Base-by-base conservation (phyloP, 768 basidiomycete species). In the Leccinellum albellum region DNA sequence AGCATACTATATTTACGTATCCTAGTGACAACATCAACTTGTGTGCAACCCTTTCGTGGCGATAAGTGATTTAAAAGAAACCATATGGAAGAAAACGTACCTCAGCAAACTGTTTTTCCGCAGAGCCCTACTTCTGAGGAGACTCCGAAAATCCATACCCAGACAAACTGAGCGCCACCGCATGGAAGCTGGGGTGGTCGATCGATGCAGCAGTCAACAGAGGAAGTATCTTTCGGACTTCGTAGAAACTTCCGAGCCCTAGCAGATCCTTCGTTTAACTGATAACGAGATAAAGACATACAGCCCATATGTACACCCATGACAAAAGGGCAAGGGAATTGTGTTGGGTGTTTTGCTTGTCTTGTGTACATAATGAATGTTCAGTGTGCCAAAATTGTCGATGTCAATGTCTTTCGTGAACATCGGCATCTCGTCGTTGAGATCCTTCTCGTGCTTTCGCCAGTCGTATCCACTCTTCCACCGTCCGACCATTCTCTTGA, bases 61-160 rank as follows among this genome's bases (percentile, higher is more conserved):
- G 20, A 33, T 51, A 50, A 35, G 24, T 0, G 58, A 66, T 45
- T 61, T 50, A 3, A 31, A 2, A 12, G 1, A 15, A 10, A 1
- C 10, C 6, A 13, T 14, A n/a, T 17, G 8, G 6, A 8, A 44
- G 26, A 50, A 9, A 14, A 55, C 56, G 26, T 40, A 80, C 84
- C 70, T 87, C 82, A 1, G 83, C 83, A 52, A 80, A 84, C 45
- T 86, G 82, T n/a, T 65, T 56, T 0, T 69, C 37, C 10, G 59
- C 63, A 58, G 86, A 87, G 0, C 84, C 83, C 55, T 74, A 75
- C 64, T 79, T 79, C 50, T 66, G 79, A 0, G 82, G 78, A 0
- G 78, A 81, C 45, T 83, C 77, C 0, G 85, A 86, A 68, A 85
- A 87, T 0, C 83, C 85, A 66, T 72, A 87, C 0, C 83, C 83